Evolutionary conservation across 2,329 filamentous ascomycete genomes (phyloP), one percentile per base, ranked within the genome.

Genomic region (Aspergillus ochraceoroseus): DNA sequence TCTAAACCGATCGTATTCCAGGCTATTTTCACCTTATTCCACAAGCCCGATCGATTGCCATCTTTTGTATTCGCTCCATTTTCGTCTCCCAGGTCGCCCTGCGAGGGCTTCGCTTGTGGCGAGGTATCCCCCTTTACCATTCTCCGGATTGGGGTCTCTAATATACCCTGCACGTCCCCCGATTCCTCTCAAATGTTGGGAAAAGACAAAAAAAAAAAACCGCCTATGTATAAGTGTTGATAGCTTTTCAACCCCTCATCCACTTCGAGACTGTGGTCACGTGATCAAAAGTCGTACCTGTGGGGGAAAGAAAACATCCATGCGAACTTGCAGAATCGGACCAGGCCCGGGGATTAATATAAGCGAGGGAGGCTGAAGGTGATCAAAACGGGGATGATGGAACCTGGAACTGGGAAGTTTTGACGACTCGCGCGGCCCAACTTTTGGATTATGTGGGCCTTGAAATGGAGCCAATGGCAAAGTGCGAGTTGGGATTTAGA

Each of bases 1-100:
- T 72, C 68, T 39, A 74, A 58, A 7, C 68, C 73, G 5, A 70
- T 39, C 47, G 65, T 71, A 13, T 52, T 51, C 58, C 67, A 66
- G 35, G 54, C 38, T 25, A 51, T 56, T 27, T 54, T 55, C n/a
- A 54, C 17, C 29, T 25, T 46, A 12, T 39, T 23, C 4, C 35
- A 2, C 13, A 43, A 12, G 11, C 35, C 25, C 5, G 19, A 18
- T 12, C 26, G 14, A 23, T 20, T 29, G 19, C 20, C 17, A n/a
- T 25, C 12, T n/a, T 19, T 12, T 4, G 13, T 15, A 5, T 35
- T 26, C 9, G 12, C 5, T 9, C 12, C 41, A 35, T 43, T 32
- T 6, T 43, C 19, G 35, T 14, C 25, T 7, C 17, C 15, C n/a
- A n/a, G n/a, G 8, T 17, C 28, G 9, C 27, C 33, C 23, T 35